Evolutionary conservation across 2,329 filamentous ascomycete species (phyloP).

Genomic region (Ophiocordyceps camponoti-floridani): DNA sequence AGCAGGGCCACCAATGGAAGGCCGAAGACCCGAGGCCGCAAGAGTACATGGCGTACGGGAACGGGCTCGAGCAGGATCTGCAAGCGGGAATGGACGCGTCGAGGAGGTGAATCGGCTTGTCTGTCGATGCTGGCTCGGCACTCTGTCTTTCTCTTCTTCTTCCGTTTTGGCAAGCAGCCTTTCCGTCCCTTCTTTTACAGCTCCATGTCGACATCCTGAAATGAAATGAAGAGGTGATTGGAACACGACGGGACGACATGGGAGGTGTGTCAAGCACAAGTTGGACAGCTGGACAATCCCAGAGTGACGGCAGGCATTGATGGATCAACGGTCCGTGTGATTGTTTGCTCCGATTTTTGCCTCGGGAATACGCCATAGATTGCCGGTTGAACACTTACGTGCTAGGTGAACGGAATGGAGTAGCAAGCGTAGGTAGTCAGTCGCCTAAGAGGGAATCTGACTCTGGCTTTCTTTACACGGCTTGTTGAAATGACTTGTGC

Average conservation of each 20-base stretch:
- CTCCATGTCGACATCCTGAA: not conserved
- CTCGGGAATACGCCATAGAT: too few relatives aligned
- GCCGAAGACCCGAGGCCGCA: slow-evolving; percentile 42
- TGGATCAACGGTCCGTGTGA: not conserved
- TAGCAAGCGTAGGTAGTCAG: too few relatives aligned
- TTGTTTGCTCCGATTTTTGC: too few relatives aligned
- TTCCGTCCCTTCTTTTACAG: not conserved
- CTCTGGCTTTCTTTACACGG: not conserved
- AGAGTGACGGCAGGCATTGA: not conserved
- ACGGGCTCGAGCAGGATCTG: slow-evolving; percentile 39
- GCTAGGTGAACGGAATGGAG: too few relatives aligned
- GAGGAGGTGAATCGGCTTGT: slow-evolving; percentile 5
- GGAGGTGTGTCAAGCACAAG: not conserved
- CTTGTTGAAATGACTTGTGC: too few relatives aligned
- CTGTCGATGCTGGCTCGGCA: too few relatives aligned
- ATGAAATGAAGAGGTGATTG: not conserved
- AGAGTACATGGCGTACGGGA: slow-evolving; percentile 31
- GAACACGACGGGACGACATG: not conserved
- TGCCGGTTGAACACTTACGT: too few relatives aligned
- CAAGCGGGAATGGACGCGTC: slow-evolving; percentile 24
- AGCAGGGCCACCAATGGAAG: slow-evolving; percentile 33
- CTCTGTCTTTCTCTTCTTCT: not conserved
- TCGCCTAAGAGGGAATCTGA: too few relatives aligned
- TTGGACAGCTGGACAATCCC: not conserved
- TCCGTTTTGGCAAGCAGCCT: not conserved